Base-by-base conservation (phyloP, 139 green algal genomes). In the Chlamydomonas sphaeroides region DNA sequence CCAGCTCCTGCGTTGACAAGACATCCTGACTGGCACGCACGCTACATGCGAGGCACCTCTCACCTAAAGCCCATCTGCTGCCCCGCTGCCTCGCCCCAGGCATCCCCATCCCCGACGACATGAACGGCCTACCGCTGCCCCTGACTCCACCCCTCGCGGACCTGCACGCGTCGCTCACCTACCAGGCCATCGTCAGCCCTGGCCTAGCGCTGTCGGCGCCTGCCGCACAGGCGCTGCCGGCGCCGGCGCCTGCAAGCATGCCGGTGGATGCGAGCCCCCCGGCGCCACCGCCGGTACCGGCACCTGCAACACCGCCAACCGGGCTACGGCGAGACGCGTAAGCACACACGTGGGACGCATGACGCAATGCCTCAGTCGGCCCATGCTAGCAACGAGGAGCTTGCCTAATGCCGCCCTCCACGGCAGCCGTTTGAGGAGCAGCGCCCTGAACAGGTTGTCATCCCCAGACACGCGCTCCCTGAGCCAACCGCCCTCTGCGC, bases 101-200 rank as follows among this genome's bases (percentile, higher is more conserved):
- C 73, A 33, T 80, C 17, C 26, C 53, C 3, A 26, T 80, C n/a
- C 73, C 73, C 26, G 21, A 20, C 30, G 18, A 59, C 39, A 15
- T 80, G 36, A n/a, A 80, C 65, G 73, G 73, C 41, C 73, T 68
- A 41, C 73, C 73, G 10, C 57, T 80, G 73, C 73, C 53, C 6
- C 23, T 80, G 10, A 53, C 59, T 3, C 35, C 45, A 26, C 20
- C 35, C 4, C 35, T 53, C 25, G 33, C 6, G n/a, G 73, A 15
- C 30, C 35, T 28, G 25, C 65, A 80, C 33, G 21, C 3, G n/a
- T n/a, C n/a, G n/a, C n/a, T n/a, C n/a, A n/a, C n/a, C n/a, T n/a
- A n/a, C n/a, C n/a, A n/a, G n/a, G n/a, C n/a, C n/a, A n/a, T n/a
- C n/a, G n/a, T n/a, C n/a, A n/a, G n/a, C n/a, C n/a, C n/a, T 11